Percentiles rank a stretch among this genome's conserved stretches.
Evolutionary conservation across 2,329 filamentous ascomycete species (phyloP).

Genomic region (Stylonectria norvegica): DNA sequence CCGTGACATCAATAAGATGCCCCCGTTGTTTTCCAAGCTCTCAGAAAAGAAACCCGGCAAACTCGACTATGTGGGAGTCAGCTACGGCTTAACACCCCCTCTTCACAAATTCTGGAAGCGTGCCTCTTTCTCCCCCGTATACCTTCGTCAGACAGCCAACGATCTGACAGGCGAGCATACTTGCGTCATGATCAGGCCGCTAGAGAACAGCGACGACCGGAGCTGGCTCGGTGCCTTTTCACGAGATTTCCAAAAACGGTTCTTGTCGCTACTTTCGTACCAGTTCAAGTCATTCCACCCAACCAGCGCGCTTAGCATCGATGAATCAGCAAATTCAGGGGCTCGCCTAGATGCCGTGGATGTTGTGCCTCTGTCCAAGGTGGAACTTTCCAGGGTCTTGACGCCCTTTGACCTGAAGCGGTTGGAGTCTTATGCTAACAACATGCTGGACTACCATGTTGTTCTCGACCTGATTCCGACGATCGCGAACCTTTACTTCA

Average conservation of each 20-base stretch:
- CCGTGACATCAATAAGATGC: slow-evolving; percentile 86
- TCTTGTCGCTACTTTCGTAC: slow-evolving; percentile 84
- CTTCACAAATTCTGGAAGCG: slow-evolving; percentile 98
- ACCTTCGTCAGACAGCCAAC: slow-evolving; percentile 91
- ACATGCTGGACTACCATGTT: slow-evolving; percentile 96
- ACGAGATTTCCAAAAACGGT: slow-evolving; percentile 91
- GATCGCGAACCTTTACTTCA: slow-evolving; percentile 82
- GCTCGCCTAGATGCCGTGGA: slow-evolving; percentile 59
- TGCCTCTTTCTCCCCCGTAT: slow-evolving; percentile 80
- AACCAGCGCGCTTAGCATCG: slow-evolving; percentile 76
- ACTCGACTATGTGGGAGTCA: slow-evolving; percentile 93
- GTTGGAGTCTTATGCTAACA: slow-evolving; percentile 91
- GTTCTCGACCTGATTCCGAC: slow-evolving; percentile 88
- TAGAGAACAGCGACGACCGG: slow-evolving; percentile 64
- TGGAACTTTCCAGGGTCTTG: slow-evolving; percentile 72
- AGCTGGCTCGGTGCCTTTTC: slow-evolving; percentile 90
- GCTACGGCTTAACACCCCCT: slow-evolving; percentile 81
- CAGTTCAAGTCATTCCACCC: slow-evolving; percentile 83
- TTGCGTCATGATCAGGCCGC: slow-evolving; percentile 89
- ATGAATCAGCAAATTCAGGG: slow-evolving; percentile 76
- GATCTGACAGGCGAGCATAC: slow-evolving; percentile 97
- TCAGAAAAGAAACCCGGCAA: slow-evolving; percentile 74
- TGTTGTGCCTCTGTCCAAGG: slow-evolving; percentile 61
- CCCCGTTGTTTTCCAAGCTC: slow-evolving; percentile 85
- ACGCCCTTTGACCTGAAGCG: slow-evolving; percentile 94